phyloP scores from a whole-genome alignment of 129 eudicot species.

The Escallonia herrerae region DNA sequence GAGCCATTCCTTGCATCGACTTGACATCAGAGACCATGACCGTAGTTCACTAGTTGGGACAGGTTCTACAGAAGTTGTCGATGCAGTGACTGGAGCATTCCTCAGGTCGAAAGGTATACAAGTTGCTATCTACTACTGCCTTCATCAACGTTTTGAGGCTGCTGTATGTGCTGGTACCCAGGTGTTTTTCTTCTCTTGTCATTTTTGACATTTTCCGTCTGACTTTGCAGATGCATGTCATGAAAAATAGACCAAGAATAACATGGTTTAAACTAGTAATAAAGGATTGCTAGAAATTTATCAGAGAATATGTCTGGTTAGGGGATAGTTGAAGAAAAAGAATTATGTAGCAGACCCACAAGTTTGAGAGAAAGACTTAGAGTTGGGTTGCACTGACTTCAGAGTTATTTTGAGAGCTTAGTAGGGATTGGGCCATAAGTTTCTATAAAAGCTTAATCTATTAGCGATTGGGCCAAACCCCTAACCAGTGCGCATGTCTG shows the following conservation, averaged over 20 bases:
- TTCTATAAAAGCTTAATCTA: no score
- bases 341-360: no score
- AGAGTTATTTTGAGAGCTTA: no score
- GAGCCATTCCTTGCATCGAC: conserved; percentile 39
- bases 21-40: conserved; percentile 47
- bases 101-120: conserved; percentile 77
- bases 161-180: conserved; percentile 64
- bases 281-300: no score
- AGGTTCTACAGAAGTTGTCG: conserved; percentile 48
- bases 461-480: no score
- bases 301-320: background rate
- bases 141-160: conserved; percentile 73
- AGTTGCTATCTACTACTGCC: conserved; percentile 76
- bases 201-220: background rate
- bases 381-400: no score
- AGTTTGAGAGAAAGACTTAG: no score
- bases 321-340: no score
- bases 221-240: background rate
- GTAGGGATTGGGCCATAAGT: no score
- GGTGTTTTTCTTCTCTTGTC: conserved; percentile 31
- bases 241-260: no score
- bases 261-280: no score
- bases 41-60: conserved; percentile 31
- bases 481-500: no score
- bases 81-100: conserved; percentile 61